A percentile compares a stretch with the other conserved stretches of the same genome.
phyloP scores from a whole-genome alignment of 2,329 filamentous ascomycete species.

The Alternaria sp. region DNA sequence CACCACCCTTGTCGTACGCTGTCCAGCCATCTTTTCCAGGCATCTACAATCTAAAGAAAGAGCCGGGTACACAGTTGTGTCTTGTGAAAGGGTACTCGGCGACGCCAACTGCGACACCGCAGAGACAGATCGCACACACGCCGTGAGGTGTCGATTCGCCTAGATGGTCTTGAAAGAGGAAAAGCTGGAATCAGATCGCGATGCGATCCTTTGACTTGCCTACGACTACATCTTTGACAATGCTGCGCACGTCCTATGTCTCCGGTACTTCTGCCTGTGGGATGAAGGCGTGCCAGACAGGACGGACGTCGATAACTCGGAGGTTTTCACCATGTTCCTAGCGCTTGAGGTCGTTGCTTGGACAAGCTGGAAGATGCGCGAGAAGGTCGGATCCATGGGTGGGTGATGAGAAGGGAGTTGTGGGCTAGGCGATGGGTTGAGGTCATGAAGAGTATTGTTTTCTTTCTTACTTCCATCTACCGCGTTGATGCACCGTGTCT shows the following conservation, averaged over 20 bases:
- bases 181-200: not conserved
- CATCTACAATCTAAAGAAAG: not conserved
- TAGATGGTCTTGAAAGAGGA: not conserved
- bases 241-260: not conserved
- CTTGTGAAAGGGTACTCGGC: not conserved
- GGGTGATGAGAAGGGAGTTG: not conserved
- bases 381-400: not conserved
- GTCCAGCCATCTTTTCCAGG: not conserved
- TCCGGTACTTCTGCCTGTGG: not conserved
- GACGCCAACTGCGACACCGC: too few species aligned
- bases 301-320: not conserved
- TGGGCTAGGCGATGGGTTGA: not conserved
- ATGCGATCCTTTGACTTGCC: not conserved
- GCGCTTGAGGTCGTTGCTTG: not conserved
- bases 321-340: not conserved
- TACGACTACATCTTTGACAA: not conserved
- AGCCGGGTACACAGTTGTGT: too few species aligned
- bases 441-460: not conserved
- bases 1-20: not conserved
- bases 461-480: not conserved
- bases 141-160: not conserved
- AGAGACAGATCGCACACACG: not conserved
- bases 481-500: not conserved
- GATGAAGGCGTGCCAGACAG: not conserved
- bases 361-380: not conserved